Conservation (phyloP, 2,329 filamentous ascomycete genomes). For the Hortaea sp. region DNA sequence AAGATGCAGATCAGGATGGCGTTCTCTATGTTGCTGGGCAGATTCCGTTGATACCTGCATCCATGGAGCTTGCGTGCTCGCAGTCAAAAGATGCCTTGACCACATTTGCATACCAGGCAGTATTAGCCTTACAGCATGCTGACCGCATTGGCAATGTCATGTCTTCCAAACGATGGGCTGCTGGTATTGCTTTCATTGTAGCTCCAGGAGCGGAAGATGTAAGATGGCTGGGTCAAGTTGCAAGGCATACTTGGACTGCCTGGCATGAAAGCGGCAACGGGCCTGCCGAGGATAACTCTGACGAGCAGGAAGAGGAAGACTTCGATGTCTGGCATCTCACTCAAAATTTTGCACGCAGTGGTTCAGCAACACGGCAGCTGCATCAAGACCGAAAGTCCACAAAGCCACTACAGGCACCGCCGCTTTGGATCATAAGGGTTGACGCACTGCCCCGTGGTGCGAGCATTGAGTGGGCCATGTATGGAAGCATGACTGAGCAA, state of each 20-base stretch:
- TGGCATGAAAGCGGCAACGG: slow-evolving; percentile 32
- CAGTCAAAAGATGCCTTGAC: background rate
- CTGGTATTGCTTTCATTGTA: slow-evolving; percentile 65
- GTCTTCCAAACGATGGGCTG: slow-evolving; percentile 64
- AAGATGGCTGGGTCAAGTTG: slow-evolving; percentile 11
- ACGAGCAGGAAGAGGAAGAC: slow-evolving; percentile 24
- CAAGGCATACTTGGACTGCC: slow-evolving; percentile 17
- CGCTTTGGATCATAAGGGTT: slow-evolving; percentile 67
- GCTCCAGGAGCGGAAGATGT: slow-evolving; percentile 18
- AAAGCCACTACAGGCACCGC: slow-evolving; percentile 36
- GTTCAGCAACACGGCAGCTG: background rate
- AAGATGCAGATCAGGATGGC: slow-evolving; percentile 10
- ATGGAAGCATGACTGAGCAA: slow-evolving; percentile 5
- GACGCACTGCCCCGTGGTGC: slow-evolving; percentile 63
- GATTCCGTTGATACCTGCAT: slow-evolving; percentile 74
- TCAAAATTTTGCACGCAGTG: slow-evolving; percentile 33
- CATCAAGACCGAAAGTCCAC: slow-evolving; percentile 9
- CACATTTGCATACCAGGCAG: slow-evolving; percentile 43
- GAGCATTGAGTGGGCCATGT: slow-evolving; percentile 62
- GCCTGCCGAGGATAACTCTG: slow-evolving; percentile 4
- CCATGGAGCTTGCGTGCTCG: slow-evolving; percentile 50
- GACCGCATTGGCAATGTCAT: slow-evolving; percentile 70
- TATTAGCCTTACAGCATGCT: slow-evolving; percentile 76
- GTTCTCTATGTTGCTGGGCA: slow-evolving; percentile 72
- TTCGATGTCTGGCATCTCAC: slow-evolving; percentile 58